phyloP scores from a whole-genome alignment of 257 asterid genomes.

The Voacanga thouarsii region DNA sequence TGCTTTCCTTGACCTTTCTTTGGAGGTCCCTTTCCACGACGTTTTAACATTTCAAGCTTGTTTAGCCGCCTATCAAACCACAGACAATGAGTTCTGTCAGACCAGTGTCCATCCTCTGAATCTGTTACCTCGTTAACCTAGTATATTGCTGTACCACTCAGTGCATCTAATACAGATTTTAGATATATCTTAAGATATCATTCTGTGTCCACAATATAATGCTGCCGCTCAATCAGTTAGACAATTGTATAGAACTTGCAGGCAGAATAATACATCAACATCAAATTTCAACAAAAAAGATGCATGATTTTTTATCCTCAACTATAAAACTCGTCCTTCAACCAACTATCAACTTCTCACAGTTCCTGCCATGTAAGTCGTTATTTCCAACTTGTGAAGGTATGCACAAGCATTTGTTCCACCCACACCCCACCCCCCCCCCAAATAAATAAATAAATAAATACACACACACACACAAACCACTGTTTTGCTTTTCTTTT shows the following conservation, averaged over 20 bases:
- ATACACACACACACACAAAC: too few species aligned
- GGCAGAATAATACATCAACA: too few species aligned
- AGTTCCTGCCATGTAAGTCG: neutral
- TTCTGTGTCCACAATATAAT: neutral
- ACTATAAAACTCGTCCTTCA: neutral
- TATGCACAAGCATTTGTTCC: neutral
- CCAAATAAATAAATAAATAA: too few species aligned
- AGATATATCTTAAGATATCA: neutral
- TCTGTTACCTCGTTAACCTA: neutral
- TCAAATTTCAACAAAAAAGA: neutral
- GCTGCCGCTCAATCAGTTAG: neutral
- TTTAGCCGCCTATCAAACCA: constrained; percentile 54
- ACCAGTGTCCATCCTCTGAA: neutral
- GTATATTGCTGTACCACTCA: neutral
- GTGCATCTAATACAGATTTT: neutral
- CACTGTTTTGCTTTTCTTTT: neutral
- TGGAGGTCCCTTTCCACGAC: constrained; percentile 91
- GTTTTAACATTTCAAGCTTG: constrained; percentile 81
- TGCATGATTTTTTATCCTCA: neutral
- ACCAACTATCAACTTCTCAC: neutral
- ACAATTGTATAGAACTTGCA: neutral
- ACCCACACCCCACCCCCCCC: neutral
- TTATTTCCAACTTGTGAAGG: neutral
- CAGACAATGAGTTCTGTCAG: constrained; percentile 9
- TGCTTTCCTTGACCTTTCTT: constrained; percentile 94